Percentiles rank a stretch among this genome's conserved stretches.
phyloP scores from a whole-genome alignment of 148 eudicot species.

The Gaultheria prostrata region DNA sequence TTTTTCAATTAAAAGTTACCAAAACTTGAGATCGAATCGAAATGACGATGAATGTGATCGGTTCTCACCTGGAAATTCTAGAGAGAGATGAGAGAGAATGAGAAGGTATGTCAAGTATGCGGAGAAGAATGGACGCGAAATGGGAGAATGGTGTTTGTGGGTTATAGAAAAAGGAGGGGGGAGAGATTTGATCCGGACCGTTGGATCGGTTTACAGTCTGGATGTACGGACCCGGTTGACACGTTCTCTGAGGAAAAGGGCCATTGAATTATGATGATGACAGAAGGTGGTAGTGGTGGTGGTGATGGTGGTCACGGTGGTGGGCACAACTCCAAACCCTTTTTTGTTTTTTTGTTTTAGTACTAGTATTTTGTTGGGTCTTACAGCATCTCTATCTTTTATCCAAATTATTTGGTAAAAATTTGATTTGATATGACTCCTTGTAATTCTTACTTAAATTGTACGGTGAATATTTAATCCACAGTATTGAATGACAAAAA shows the following conservation, averaged over 20 bases:
- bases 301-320: neutral
- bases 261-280: neutral
- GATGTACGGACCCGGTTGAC: constrained; percentile 28
- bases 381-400: too few species aligned
- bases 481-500: too few species aligned
- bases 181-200: constrained; percentile 27
- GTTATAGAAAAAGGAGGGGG: constrained; percentile 19
- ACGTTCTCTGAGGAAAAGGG: constrained; percentile 27
- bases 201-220: constrained; percentile 36
- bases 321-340: neutral
- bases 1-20: neutral
- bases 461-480: too few species aligned
- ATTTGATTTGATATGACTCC: too few species aligned
- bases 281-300: neutral
- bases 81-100: neutral
- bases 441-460: too few species aligned
- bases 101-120: neutral
- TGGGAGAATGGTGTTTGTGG: neutral
- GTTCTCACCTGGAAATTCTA: constrained; percentile 5
- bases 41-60: neutral
- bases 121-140: neutral
- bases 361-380: too few species aligned
- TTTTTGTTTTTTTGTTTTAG: neutral
- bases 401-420: too few species aligned
- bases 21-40: neutral